phyloP scores from a whole-genome alignment of 1,284 basidiomycete genomes.

The Exobasidium cylindrosporum region DNA sequence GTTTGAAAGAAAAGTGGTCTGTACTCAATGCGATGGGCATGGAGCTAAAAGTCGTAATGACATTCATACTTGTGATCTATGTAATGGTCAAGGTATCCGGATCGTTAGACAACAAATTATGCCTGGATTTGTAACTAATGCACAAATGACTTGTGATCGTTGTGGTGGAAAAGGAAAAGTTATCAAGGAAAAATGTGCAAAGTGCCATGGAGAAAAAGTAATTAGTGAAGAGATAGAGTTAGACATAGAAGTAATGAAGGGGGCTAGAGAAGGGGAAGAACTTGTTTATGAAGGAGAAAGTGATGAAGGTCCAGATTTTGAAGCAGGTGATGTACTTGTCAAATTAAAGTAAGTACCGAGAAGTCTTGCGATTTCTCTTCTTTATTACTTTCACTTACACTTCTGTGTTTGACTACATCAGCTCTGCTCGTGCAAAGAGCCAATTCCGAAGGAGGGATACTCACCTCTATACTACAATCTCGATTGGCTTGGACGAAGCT shows the following conservation, averaged over 20 bases:
- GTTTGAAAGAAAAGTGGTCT: conserved; percentile 46
- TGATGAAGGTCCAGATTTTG: conserved; percentile 47
- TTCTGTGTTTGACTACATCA: not conserved
- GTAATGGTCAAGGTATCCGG: conserved; percentile 43
- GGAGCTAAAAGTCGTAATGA: conserved; percentile 47
- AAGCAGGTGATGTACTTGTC: conserved; percentile 50
- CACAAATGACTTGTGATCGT: conserved; percentile 38
- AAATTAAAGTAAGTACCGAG: conserved; percentile 30
- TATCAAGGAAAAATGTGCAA: conserved; percentile 40
- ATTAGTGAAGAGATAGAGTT: conserved; percentile 39
- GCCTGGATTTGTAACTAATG: conserved; percentile 53
- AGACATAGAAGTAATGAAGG: conserved; percentile 47
- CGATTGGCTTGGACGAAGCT: conserved; percentile 49
- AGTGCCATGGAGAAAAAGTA: conserved; percentile 46
- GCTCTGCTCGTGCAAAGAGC: not conserved
- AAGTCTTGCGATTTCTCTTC: not conserved
- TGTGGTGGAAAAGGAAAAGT: conserved; percentile 45
- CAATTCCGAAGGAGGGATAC: conserved; percentile 39
- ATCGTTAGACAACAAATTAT: conserved; percentile 53
- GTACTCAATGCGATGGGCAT: conserved; percentile 48
- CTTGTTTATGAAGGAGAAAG: conserved; percentile 45
- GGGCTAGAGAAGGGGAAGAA: conserved; percentile 43
- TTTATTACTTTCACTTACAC: not conserved
- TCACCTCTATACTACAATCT: conserved; percentile 44
- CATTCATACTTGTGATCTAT: conserved; percentile 46